Conservation (phyloP, 2,329 filamentous ascomycete genomes). For the Pseudocercospora fuligena region DNA sequence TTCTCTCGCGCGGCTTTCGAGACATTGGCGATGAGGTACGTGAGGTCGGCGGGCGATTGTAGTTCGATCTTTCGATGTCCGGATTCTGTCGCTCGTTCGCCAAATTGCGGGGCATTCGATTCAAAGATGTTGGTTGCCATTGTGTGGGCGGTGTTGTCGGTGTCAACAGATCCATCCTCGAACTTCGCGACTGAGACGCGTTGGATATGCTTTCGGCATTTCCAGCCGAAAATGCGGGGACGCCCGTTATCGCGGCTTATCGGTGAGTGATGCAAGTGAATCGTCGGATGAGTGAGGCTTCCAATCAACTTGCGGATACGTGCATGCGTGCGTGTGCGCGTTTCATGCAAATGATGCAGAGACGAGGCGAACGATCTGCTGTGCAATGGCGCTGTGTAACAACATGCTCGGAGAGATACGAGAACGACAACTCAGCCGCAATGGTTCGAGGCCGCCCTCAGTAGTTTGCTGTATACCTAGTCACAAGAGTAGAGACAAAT, state of each 20-base stretch:
- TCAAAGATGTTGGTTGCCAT: conserved; percentile 34
- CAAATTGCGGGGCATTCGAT: conserved; percentile 20
- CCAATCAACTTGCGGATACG: neutral
- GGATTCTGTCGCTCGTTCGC: conserved; percentile 40
- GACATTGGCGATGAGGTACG: conserved; percentile 71
- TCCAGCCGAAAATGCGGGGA: neutral
- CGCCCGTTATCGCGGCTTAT: neutral
- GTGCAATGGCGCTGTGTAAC: neutral
- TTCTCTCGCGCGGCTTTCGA: conserved; percentile 69
- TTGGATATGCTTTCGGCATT: neutral
- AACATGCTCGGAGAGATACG: neutral
- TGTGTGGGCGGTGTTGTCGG: neutral
- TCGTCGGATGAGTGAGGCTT: neutral
- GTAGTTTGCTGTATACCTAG: neutral
- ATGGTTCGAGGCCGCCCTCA: neutral
- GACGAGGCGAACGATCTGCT: neutral
- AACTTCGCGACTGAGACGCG: neutral
- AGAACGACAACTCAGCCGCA: neutral
- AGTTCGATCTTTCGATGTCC: conserved; percentile 77
- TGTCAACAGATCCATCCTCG: neutral
- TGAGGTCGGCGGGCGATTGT: conserved; percentile 74
- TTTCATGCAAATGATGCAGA: neutral
- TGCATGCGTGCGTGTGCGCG: neutral
- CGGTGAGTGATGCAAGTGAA: neutral
- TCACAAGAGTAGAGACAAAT: neutral